phyloP scores from a whole-genome alignment of 495 filamentous ascomycete species.

The Astrothelium macrocarpum region DNA sequence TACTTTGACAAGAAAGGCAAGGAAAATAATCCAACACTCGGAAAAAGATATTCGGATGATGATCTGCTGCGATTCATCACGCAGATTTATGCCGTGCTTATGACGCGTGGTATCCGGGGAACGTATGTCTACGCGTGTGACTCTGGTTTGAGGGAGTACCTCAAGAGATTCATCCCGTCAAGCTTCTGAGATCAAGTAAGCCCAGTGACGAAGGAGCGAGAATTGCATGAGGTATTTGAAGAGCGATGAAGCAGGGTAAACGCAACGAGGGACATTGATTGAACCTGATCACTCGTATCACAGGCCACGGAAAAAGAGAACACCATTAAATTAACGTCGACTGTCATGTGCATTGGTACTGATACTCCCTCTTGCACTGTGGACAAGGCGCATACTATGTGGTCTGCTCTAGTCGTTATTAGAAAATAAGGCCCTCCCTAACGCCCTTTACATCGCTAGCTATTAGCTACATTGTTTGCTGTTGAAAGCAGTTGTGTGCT shows the following conservation, averaged over 20 bases:
- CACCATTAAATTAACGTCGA: no score
- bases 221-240: neutral
- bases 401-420: no score
- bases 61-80: conserved; percentile 16
- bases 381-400: no score
- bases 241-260: neutral
- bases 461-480: no score
- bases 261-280: conserved; percentile 28
- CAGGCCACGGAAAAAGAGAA: no score
- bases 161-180: conserved; percentile 12
- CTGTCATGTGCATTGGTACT: no score
- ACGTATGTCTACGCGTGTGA: conserved; percentile 17
- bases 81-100: conserved; percentile 16
- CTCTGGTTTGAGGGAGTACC: conserved; percentile 14
- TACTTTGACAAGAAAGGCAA: conserved; percentile 19
- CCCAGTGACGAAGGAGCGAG: neutral
- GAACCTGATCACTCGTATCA: no score
- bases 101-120: conserved; percentile 16
- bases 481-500: no score
- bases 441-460: no score
- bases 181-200: conserved; percentile 8
- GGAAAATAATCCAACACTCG: conserved; percentile 12
- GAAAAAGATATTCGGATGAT: conserved; percentile 14
- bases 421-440: no score
- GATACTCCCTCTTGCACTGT: no score